A percentile compares a stretch with the other conserved stretches of the same genome.
These are phyloP conservation scores for Helicocarpus griseus DNA, from an alignment of 2,329 filamentous ascomycete genomes.

Conservation along the genomic window DNA sequence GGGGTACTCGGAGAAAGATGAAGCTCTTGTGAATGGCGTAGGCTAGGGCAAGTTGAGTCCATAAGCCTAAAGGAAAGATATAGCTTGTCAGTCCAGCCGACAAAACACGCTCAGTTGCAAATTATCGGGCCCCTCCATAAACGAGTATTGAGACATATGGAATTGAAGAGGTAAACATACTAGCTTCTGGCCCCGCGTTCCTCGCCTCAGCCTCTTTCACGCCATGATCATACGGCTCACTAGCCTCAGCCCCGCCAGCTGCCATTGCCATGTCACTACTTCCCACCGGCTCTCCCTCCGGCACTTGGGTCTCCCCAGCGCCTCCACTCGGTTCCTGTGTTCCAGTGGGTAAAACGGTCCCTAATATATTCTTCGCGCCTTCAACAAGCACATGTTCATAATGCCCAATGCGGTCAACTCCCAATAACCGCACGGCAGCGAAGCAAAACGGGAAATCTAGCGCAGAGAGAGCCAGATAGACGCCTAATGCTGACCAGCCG, in stretches of 20 bases:
- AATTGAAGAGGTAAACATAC: constrained; percentile 45
- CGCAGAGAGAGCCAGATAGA: constrained; percentile 74
- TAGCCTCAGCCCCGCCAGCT: constrained; percentile 1
- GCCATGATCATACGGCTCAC: constrained; percentile 29
- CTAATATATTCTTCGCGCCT: constrained; percentile 24
- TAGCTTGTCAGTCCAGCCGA: neutral
- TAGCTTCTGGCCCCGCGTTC: constrained; percentile 56
- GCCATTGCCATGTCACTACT: neutral
- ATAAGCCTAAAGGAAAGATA: constrained; percentile 42
- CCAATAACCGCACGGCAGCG: constrained; percentile 69
- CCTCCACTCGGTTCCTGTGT: constrained; percentile 12
- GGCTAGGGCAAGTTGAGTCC: constrained; percentile 83
- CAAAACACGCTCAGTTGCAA: no score
- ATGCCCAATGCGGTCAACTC: constrained; percentile 71
- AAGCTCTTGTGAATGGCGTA: constrained; percentile 98
- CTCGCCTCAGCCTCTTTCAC: constrained; percentile 54
- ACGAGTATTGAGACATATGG: neutral
- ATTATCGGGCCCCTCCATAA: no score
- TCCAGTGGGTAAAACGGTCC: constrained; percentile 40
- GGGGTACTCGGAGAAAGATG: constrained; percentile 88
- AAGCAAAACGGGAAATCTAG: constrained; percentile 96
- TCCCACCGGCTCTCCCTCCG: constrained; percentile 12
- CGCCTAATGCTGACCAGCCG: constrained; percentile 85
- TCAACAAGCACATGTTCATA: constrained; percentile 37
- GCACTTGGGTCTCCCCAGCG: no score